Evolutionary conservation across 1,139 yeast genomes (phyloP), one percentile per base, ranked within the genome.

Genomic region (Wickerhamiella pararugosa): DNA sequence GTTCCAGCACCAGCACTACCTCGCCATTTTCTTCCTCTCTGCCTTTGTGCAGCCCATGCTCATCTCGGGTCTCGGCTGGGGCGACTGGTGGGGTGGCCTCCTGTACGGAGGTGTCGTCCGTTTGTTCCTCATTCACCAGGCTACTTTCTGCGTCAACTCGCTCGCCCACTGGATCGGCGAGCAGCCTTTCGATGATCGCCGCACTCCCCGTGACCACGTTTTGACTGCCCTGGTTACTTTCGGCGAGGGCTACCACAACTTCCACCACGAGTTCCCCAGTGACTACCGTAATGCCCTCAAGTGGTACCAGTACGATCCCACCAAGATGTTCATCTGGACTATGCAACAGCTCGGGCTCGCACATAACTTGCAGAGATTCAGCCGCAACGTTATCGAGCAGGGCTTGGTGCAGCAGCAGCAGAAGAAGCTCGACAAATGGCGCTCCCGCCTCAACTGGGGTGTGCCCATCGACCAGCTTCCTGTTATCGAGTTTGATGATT

Each of bases 251-350:
- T 87, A 90, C 74, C 98, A 90, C 67, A 90, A 90, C 70, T 90
- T 90, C 79, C 98, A 90, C 67, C 98, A 90, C 67, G 97, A 92
- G 70, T 90, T 87, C 75, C 98, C 98, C 53, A 76, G 93, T 38
- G 98, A 90, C 69, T 90, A 90, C 75, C 77, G 98, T 71, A 90
- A 90, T 60, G 98, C 98, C 40, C 74, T 90, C 61, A 82, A 77
- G 65, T 92, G 98, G 98, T 90, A 82, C 71, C 98, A 92, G 73
- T 90, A 80, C 64, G 98, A 90, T 63, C 98, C 98, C 53, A 90
- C 97, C 52, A 90, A 90, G 73, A 59, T 79, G 47, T 60, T 75
- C 48, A 87, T 90, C 60, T 84, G 75, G 70, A 40, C 63, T 35
- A 65, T 75, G 57, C 80, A 87, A 46, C 74, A 79, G 62, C 53